A percentile compares a stretch with the other conserved stretches of the same genome.
Evolutionary conservation across 805 yeast genomes (phyloP).

Genomic region (Komagataella phaffii): DNA sequence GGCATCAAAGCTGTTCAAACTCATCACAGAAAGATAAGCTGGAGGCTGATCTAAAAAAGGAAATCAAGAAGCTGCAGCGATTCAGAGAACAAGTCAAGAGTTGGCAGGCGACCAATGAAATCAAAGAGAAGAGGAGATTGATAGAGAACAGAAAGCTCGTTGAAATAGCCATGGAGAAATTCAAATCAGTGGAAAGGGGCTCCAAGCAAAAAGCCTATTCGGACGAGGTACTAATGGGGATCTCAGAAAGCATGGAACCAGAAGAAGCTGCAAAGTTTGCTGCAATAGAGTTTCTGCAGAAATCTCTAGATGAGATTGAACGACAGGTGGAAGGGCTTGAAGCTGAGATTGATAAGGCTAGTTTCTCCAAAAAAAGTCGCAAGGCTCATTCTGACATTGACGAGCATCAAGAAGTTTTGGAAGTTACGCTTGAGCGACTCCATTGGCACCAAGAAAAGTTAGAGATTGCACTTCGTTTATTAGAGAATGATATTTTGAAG

Average conservation of each 20-base stretch:
- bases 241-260: conserved; percentile 29
- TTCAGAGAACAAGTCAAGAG: conserved; percentile 46
- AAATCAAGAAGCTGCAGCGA: conserved; percentile 44
- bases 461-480: conserved; percentile 60
- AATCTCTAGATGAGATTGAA: conserved; percentile 63
- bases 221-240: conserved; percentile 40
- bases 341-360: conserved; percentile 47
- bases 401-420: conserved; percentile 24
- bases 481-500: conserved; percentile 69
- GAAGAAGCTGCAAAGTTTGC: conserved; percentile 68
- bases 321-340: conserved; percentile 72
- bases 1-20: conserved; percentile 34
- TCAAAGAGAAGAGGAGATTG: conserved; percentile 29
- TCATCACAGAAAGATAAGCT: conserved; percentile 42
- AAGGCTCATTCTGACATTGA: conserved; percentile 17
- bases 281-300: conserved; percentile 54
- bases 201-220: conserved; percentile 45
- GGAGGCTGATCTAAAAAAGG: conserved; percentile 43
- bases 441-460: conserved; percentile 66
- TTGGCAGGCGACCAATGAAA: conserved; percentile 42
- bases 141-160: conserved; percentile 29
- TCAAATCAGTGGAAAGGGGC: conserved; percentile 43
- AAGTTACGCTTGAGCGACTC: conserved; percentile 59
- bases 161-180: conserved; percentile 43
- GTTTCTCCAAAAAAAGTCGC: conserved; percentile 28